Percentiles rank a stretch among this genome's conserved stretches.
These are phyloP conservation scores for Naegleria fowleri DNA, from an alignment of 208 protist genomes.

Conservation along the genomic window DNA sequence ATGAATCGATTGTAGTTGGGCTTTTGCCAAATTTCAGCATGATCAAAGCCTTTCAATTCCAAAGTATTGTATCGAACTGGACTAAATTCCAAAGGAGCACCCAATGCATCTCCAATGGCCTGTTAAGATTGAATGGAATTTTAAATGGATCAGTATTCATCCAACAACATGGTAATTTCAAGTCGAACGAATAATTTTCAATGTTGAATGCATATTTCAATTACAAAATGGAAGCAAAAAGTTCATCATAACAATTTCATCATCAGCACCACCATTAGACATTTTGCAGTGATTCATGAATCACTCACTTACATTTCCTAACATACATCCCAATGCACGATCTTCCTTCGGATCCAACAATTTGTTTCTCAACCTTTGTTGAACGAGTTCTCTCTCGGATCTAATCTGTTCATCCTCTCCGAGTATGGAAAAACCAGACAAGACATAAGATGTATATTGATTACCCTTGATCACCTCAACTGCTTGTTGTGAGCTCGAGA, in stretches of 20 bases:
- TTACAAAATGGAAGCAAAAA: no score
- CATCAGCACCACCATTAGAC: no score
- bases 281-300: no score
- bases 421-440: background rate
- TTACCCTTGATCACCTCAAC: background rate
- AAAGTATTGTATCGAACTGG: slow-evolving; percentile 31
- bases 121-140: background rate
- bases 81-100: slow-evolving; percentile 34
- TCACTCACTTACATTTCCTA: slow-evolving; percentile 18
- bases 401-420: background rate
- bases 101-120: slow-evolving; percentile 31
- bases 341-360: background rate
- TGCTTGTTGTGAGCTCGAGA: background rate
- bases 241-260: no score
- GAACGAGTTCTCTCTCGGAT: background rate
- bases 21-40: slow-evolving; percentile 30
- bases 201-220: no score
- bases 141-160: no score
- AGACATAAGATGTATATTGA: background rate
- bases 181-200: no score
- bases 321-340: slow-evolving; percentile 24
- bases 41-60: slow-evolving; percentile 29
- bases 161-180: no score
- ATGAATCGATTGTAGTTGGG: slow-evolving; percentile 33
- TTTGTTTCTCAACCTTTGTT: background rate